phyloP scores from a whole-genome alignment of 1,284 basidiomycete genomes.

The Boletus nobilissimus region DNA sequence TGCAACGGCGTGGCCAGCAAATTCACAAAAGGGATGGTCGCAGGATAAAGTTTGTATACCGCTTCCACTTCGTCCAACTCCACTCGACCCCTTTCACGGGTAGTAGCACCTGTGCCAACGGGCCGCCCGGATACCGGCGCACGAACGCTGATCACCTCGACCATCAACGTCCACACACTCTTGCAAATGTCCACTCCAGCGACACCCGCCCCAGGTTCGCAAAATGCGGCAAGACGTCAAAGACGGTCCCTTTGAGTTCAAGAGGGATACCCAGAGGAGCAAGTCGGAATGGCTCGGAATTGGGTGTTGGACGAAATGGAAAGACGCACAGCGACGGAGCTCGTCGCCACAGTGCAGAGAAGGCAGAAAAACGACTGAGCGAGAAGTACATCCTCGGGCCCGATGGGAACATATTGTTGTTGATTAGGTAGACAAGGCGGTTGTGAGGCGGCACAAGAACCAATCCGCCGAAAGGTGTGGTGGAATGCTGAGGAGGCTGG shows the following conservation, averaged over 20 bases:
- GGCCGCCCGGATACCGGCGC: conserved; percentile 47
- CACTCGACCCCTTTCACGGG: conserved; percentile 74
- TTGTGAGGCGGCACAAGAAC: conserved; percentile 38
- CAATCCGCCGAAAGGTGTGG: conserved; percentile 45
- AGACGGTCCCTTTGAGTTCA: too few relatives aligned
- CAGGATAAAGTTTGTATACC: too few relatives aligned
- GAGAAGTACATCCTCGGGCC: conserved; percentile 80
- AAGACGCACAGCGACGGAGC: conserved; percentile 82
- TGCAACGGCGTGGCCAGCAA: conserved; percentile 86
- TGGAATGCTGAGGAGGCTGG: conserved; percentile 41
- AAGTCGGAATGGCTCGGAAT: conserved; percentile 83
- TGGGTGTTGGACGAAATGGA: conserved; percentile 83
- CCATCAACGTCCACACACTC: conserved; percentile 83
- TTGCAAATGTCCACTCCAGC: conserved; percentile 84
- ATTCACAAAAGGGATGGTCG: conserved; percentile 88
- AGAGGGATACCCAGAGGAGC: conserved; percentile 84
- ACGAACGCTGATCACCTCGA: conserved; percentile 83
- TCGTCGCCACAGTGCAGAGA: conserved; percentile 81
- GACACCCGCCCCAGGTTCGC: too few relatives aligned
- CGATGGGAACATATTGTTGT: conserved; percentile 63
- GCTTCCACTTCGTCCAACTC: conserved; percentile 90
- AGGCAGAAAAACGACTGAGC: conserved; percentile 86
- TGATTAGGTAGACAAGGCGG: conserved; percentile 23
- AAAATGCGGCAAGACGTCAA: too few relatives aligned
- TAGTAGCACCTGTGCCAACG: conserved; percentile 53